A percentile compares a stretch with the other conserved stretches of the same genome.
phyloP scores from a whole-genome alignment of 768 basidiomycete species.

The Termitomyces sp. region DNA sequence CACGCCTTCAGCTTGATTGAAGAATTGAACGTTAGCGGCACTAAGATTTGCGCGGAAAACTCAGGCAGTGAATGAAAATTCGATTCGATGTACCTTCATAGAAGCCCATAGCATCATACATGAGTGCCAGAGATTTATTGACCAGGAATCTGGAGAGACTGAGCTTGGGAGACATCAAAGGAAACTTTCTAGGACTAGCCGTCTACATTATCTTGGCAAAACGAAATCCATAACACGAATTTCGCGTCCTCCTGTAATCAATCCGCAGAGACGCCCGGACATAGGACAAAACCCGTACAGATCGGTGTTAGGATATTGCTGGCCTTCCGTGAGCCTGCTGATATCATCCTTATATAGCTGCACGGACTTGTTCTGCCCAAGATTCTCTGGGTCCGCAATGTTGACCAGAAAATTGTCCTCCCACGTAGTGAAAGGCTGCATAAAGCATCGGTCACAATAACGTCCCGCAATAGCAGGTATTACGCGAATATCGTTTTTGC shows the following conservation, averaged over 20 bases:
- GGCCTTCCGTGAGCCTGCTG: not conserved
- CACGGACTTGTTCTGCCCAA: conserved; percentile 1
- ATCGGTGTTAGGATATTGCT: conserved; percentile 10
- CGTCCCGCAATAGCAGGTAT: conserved; percentile 7
- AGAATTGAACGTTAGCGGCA: too few species aligned
- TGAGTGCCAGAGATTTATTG: too few species aligned
- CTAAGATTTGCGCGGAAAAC: too few species aligned
- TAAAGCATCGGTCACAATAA: conserved; percentile 4
- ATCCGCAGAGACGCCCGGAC: conserved; percentile 8
- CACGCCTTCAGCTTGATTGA: too few species aligned
- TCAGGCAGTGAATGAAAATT: too few species aligned
- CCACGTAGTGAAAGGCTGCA: conserved; percentile 9
- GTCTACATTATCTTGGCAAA: not conserved
- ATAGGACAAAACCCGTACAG: conserved; percentile 10
- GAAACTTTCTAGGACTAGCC: too few species aligned
- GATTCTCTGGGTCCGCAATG: conserved; percentile 4
- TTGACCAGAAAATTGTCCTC: conserved; percentile 10
- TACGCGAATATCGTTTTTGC: conserved; percentile 9
- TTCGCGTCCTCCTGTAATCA: conserved; percentile 6
- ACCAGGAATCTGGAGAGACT: too few species aligned
- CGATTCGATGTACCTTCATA: too few species aligned
- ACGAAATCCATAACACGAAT: conserved; percentile 8
- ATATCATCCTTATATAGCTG: conserved; percentile 7
- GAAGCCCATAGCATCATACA: too few species aligned
- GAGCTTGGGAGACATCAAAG: too few species aligned